These are phyloP conservation scores for Lantana camara DNA, from an alignment of 257 asterid species.

Conservation along the genomic window DNA sequence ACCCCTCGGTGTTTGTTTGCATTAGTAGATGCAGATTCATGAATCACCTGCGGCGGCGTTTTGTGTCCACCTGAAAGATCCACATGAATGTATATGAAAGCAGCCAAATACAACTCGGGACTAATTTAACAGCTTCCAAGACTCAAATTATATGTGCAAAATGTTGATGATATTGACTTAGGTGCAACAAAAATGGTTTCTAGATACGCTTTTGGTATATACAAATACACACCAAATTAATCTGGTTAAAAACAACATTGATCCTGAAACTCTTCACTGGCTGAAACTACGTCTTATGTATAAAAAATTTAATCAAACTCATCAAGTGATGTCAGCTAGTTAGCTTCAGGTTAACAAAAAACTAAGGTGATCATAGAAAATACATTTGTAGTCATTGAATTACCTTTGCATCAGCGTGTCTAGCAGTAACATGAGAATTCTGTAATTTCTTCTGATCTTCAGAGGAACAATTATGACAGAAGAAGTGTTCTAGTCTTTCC, in stretches of 20 bases:
- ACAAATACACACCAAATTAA: too few relatives aligned
- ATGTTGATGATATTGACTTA: too few relatives aligned
- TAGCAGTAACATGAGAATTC: slow-evolving; percentile 57
- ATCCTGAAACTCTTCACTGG: background rate
- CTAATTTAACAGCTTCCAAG: background rate
- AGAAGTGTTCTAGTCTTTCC: slow-evolving; percentile 67
- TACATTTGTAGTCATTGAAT: slow-evolving; percentile 5
- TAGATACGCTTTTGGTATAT: too few relatives aligned
- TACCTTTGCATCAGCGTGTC: slow-evolving; percentile 72
- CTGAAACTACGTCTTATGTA: too few relatives aligned
- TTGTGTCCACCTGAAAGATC: slow-evolving; percentile 69
- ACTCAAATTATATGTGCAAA: too few relatives aligned
- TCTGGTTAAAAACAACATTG: background rate
- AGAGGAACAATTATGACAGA: slow-evolving; percentile 69
- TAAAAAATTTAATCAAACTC: too few relatives aligned
- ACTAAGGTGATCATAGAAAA: slow-evolving; percentile 11
- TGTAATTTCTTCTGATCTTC: slow-evolving; percentile 65
- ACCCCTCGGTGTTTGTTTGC: slow-evolving; percentile 40
- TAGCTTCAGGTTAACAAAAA: slow-evolving; percentile 3
- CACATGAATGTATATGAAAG: background rate
- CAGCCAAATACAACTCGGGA: background rate
- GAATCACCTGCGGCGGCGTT: slow-evolving; percentile 74
- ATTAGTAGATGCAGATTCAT: slow-evolving; percentile 14
- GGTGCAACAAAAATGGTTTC: too few relatives aligned
- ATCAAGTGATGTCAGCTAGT: too few relatives aligned